Conservation (phyloP, 352 stramenopile genomes). For the Albugo candida region DNA sequence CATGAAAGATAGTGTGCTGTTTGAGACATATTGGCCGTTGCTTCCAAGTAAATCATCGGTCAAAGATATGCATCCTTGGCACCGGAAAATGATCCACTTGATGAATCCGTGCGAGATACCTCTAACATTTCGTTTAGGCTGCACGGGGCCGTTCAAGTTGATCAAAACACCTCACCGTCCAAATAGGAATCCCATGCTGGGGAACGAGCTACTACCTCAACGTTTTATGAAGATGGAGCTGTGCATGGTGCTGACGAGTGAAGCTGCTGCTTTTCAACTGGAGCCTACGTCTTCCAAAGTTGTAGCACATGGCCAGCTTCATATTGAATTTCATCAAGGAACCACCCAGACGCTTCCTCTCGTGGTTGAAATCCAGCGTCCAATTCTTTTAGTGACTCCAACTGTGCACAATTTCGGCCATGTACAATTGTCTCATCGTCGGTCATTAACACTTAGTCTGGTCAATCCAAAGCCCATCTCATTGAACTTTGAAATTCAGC, state of each 20-base stretch:
- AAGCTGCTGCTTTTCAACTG: constrained; percentile 44
- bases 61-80: constrained; percentile 19
- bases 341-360: constrained; percentile 39
- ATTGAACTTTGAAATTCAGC: constrained; percentile 27
- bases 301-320: constrained; percentile 24
- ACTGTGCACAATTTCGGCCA: constrained; percentile 43
- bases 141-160: constrained; percentile 34
- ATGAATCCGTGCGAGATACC: constrained; percentile 35
- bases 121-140: constrained; percentile 52
- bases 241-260: constrained; percentile 45
- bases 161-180: constrained; percentile 40
- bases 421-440: constrained; percentile 26
- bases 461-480: constrained; percentile 44
- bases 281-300: constrained; percentile 26
- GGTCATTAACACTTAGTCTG: constrained; percentile 23
- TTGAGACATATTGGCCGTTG: constrained; percentile 39
- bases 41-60: constrained; percentile 6
- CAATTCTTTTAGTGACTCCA: constrained; percentile 37
- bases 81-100: constrained; percentile 28
- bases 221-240: constrained; percentile 35
- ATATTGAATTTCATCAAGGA: constrained; percentile 46
- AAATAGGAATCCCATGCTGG: constrained; percentile 33
- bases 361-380: constrained; percentile 20
- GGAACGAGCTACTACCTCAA: constrained; percentile 24
- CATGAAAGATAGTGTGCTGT: neutral